phyloP scores from a whole-genome alignment of 2,329 filamentous ascomycete species.

The Ascochyta pisi region DNA sequence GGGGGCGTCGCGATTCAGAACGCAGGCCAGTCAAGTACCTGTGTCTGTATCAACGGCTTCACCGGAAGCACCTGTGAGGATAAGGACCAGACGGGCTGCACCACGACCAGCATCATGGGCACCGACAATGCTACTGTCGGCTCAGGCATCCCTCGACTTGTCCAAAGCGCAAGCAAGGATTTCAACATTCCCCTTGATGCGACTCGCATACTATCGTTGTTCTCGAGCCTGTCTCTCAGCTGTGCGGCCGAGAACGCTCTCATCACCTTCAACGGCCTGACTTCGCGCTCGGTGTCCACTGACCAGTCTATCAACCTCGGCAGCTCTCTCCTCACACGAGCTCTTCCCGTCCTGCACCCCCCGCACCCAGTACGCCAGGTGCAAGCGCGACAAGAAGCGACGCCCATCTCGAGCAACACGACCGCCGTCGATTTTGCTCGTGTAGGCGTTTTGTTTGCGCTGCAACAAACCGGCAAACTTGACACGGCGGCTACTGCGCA shows the following conservation, averaged over 20 bases:
- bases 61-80: constrained; percentile 67
- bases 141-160: constrained; percentile 75
- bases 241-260: constrained; percentile 87
- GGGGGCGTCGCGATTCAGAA: constrained; percentile 78
- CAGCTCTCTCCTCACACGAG: constrained; percentile 27
- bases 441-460: constrained; percentile 53
- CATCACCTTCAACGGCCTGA: constrained; percentile 74
- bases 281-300: constrained; percentile 37
- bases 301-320: constrained; percentile 31
- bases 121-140: constrained; percentile 74
- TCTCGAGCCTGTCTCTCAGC: constrained; percentile 76
- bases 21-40: constrained; percentile 72
- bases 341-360: constrained; percentile 33
- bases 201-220: constrained; percentile 73
- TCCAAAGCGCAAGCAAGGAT: constrained; percentile 68
- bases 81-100: constrained; percentile 61
- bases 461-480: constrained; percentile 52
- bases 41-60: constrained; percentile 88
- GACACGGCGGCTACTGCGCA: constrained; percentile 53
- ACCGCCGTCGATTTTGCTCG: constrained; percentile 55
- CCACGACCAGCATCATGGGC: constrained; percentile 56
- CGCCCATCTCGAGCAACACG: constrained; percentile 46
- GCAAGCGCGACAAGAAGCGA: constrained; percentile 26
- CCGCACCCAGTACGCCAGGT: constrained; percentile 28
- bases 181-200: constrained; percentile 79